These are phyloP conservation scores for Tolypocladium capitatum DNA, from an alignment of 2,329 filamentous ascomycete genomes.

Conservation along the genomic window DNA sequence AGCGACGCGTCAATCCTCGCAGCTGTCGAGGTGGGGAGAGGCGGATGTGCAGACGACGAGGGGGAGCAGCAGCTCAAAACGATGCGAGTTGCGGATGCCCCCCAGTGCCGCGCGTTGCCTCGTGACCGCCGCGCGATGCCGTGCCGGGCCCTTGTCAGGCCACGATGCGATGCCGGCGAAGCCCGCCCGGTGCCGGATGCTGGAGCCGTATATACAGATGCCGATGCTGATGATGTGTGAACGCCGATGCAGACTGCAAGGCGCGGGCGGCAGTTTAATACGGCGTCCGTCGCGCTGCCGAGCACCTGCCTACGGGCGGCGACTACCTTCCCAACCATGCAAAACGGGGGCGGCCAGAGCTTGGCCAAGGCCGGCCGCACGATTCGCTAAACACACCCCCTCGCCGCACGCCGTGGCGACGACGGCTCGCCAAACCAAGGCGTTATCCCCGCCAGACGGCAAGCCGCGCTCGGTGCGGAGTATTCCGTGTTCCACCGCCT, in stretches of 20 bases:
- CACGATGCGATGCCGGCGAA: neutral
- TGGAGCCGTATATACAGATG: neutral
- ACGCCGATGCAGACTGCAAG: neutral
- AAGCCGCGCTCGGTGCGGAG: too few species aligned
- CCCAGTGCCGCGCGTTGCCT: neutral
- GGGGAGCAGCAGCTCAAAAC: too few species aligned
- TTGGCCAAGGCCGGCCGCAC: neutral
- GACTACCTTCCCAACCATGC: too few species aligned
- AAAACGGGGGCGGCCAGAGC: too few species aligned
- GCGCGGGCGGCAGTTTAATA: too few species aligned
- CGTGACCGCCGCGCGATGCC: neutral
- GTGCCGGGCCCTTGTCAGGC: neutral
- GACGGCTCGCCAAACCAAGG: too few species aligned
- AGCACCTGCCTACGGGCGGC: too few species aligned
- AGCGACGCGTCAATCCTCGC: neutral
- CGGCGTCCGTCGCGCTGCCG: neutral
- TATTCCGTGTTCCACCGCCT: too few species aligned
- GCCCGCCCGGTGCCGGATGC: neutral
- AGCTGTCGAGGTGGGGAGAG: neutral
- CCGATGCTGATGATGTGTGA: neutral
- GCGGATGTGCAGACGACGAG: neutral
- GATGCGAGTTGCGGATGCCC: neutral
- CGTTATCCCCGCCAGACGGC: neutral
- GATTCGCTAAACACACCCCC: neutral
- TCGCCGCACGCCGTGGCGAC: neutral